Evolutionary conservation across 345 rosid species (phyloP).

Genomic region (Corchorus capsularis): DNA sequence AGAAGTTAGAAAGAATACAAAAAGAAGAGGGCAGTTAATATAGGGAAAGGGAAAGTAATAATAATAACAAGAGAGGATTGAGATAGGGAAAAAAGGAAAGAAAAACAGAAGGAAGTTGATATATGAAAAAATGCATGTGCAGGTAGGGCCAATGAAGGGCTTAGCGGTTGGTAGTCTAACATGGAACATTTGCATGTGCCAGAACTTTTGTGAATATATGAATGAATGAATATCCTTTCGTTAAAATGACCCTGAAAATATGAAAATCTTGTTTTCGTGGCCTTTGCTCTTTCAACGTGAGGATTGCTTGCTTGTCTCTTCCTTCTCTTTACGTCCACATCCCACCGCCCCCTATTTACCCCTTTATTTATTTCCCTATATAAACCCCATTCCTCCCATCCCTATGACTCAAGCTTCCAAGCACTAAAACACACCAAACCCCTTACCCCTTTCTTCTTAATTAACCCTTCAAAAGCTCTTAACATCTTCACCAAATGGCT

Average conservation of each 20-base stretch:
- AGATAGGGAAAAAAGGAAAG: too few relatives aligned
- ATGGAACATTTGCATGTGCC: constrained; percentile 71
- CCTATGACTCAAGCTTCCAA: constrained; percentile 14
- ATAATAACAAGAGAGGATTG: too few relatives aligned
- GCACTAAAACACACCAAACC: background rate
- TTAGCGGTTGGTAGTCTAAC: constrained; percentile 43
- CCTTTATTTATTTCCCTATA: constrained; percentile 22
- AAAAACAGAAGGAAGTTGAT: background rate
- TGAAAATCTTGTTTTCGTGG: constrained; percentile 15
- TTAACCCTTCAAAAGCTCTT: constrained; percentile 3
- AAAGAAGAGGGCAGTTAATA: background rate
- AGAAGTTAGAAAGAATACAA: background rate
- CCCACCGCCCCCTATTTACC: background rate
- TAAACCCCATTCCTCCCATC: constrained; percentile 15
- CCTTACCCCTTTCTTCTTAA: background rate
- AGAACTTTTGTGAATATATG: constrained; percentile 14
- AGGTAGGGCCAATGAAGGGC: constrained; percentile 32
- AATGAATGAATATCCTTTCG: constrained; percentile 16
- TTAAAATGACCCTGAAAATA: constrained; percentile 27
- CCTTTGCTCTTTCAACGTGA: constrained; percentile 7
- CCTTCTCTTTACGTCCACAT: constrained; percentile 21
- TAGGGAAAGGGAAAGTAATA: too few relatives aligned
- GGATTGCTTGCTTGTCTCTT: constrained; percentile 27
- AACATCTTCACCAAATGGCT: constrained; percentile 32
- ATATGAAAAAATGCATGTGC: constrained; percentile 40